Evolutionary conservation across 345 rosid genomes (phyloP).

Genomic region (Lagerstroemia speciosa): DNA sequence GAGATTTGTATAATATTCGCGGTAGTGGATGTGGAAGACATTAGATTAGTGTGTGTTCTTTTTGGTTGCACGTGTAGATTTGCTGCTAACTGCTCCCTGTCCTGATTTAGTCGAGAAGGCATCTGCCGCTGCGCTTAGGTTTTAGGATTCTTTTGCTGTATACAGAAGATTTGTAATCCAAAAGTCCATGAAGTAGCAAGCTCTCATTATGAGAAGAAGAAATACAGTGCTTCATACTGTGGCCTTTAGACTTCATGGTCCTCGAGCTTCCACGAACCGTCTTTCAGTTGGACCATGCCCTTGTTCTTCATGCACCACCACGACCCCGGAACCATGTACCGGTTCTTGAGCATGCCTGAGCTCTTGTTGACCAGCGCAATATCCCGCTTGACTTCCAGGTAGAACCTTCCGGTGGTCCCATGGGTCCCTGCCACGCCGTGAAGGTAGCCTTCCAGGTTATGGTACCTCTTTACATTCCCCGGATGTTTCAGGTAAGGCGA

Average conservation of each 20-base stretch:
- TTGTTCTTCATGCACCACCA: constrained; percentile 46
- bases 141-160: no score
- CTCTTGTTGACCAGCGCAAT: constrained; percentile 21
- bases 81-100: constrained; percentile 3
- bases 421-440: constrained; percentile 32
- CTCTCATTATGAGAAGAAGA: not conserved
- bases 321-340: constrained; percentile 31
- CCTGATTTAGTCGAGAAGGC: not conserved
- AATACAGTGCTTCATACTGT: not conserved
- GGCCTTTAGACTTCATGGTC: constrained; percentile 20
- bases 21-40: not conserved
- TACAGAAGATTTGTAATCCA: constrained; percentile 1
- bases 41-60: not conserved
- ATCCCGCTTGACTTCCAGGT: constrained; percentile 23
- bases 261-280: constrained; percentile 42
- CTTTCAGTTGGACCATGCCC: constrained; percentile 46
- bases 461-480: constrained; percentile 14
- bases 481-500: constrained; percentile 22
- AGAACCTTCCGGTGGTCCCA: constrained; percentile 12
- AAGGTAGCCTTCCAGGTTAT: constrained; percentile 24
- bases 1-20: constrained; percentile 1
- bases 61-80: constrained; percentile 1
- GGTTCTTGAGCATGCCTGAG: constrained; percentile 22
- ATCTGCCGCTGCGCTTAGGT: not conserved
- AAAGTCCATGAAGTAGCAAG: constrained; percentile 1